Percentiles rank a stretch among this genome's conserved stretches.
phyloP scores from a whole-genome alignment of 345 rosid genomes.

The Syzygium aqueum region DNA sequence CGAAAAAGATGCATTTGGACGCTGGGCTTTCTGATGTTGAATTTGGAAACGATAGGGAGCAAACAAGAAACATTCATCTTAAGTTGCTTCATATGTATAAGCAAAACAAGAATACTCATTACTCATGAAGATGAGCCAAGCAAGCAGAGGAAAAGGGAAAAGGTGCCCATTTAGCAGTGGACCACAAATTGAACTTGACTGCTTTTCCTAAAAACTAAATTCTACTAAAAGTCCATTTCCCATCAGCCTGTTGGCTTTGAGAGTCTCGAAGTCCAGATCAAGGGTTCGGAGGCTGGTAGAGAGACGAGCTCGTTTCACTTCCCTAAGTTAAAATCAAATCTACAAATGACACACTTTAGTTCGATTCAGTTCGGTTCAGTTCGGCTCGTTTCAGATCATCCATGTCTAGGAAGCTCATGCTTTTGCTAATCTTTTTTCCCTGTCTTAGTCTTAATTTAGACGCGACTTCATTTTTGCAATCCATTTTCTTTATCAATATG shows the following conservation, averaged over 20 bases:
- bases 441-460: no score
- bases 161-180: neutral
- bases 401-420: no score
- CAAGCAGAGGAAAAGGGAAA: neutral
- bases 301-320: no score
- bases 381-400: no score
- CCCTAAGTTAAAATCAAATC: no score
- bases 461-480: no score
- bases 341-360: no score
- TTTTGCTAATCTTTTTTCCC: no score
- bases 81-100: neutral
- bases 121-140: neutral
- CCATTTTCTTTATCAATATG: no score
- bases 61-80: neutral
- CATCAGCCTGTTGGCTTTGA: neutral
- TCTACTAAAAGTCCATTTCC: neutral
- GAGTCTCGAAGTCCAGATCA: no score
- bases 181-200: neutral
- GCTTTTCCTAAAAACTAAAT: neutral
- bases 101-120: neutral
- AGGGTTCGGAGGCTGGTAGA: no score
- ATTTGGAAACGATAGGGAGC: neutral
- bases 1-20: neutral
- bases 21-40: neutral
- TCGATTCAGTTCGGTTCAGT: no score